These are phyloP conservation scores for Colletotrichum navitas DNA, from an alignment of 2,329 filamentous ascomycete genomes.

Conservation along the genomic window DNA sequence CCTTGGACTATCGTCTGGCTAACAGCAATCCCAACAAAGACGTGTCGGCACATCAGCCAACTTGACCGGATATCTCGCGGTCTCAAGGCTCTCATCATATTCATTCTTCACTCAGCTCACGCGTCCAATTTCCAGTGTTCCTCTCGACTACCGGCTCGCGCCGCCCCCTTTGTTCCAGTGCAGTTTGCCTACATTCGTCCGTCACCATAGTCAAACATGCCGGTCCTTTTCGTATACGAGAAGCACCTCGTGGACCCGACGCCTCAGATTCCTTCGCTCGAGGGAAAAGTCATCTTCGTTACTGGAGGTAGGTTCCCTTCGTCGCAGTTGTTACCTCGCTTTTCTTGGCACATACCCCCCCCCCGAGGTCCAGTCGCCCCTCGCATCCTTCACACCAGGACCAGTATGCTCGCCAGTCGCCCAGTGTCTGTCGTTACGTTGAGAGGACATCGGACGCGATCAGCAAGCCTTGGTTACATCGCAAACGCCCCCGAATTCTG, in stretches of 20 bases:
- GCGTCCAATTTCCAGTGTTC: no score
- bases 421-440: neutral
- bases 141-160: no score
- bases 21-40: neutral
- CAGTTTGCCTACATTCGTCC: neutral
- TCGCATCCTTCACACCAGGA: neutral
- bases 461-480: neutral
- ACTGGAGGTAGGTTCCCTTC: slow-evolving; percentile 58
- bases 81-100: neutral
- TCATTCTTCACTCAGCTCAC: no score
- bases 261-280: slow-evolving; percentile 54
- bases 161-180: neutral
- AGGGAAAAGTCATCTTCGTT: slow-evolving; percentile 63
- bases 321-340: neutral
- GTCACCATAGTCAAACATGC: neutral
- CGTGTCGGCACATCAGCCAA: neutral
- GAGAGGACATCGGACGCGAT: neutral
- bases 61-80: neutral
- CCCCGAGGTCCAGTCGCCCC: neutral
- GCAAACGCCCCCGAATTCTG: neutral
- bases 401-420: neutral
- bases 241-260: slow-evolving; percentile 29
- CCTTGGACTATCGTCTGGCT: neutral
- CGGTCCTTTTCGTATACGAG: slow-evolving; percentile 19
- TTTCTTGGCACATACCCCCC: neutral